Conservation (phyloP, 2,329 filamentous ascomycete genomes). For the Salinomyces thailandicus region DNA sequence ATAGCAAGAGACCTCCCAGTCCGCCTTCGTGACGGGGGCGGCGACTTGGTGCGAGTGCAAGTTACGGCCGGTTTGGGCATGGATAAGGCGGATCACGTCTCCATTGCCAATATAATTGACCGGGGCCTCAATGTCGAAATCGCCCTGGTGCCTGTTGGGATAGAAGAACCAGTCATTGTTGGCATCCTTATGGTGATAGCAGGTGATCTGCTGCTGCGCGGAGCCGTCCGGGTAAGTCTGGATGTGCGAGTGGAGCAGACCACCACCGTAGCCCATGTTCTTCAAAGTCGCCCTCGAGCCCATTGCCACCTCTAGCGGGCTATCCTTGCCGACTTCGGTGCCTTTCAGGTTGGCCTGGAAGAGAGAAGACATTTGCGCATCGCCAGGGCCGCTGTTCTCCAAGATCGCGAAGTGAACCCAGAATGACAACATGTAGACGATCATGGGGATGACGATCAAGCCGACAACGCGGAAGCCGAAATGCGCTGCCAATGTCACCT, state of each 20-base stretch:
- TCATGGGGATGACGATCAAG: conserved; percentile 75
- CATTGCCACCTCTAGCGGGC: conserved; percentile 79
- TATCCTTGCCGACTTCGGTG: conserved; percentile 88
- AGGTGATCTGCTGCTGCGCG: conserved; percentile 89
- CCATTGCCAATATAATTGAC: conserved; percentile 67
- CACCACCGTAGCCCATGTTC: conserved; percentile 98
- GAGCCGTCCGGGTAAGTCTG: conserved; percentile 95
- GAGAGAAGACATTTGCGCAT: conserved; percentile 99
- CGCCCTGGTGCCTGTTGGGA: conserved; percentile 68
- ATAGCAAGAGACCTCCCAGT: conserved; percentile 90
- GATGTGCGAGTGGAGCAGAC: conserved; percentile 89
- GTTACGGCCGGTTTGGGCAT: conserved; percentile 92
- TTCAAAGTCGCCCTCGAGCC: conserved; percentile 89
- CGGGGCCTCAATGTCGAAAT: conserved; percentile 60
- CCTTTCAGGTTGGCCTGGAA: conserved; percentile 96
- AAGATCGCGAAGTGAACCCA: conserved; percentile 89
- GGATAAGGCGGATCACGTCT: conserved; percentile 73
- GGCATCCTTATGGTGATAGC: conserved; percentile 98
- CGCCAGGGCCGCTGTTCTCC: conserved; percentile 85
- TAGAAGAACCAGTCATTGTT: conserved; percentile 99
- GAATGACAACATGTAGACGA: conserved; percentile 94
- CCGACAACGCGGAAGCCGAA: conserved; percentile 70
- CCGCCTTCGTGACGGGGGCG: conserved; percentile 78
- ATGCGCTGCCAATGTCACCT: conserved; percentile 68
- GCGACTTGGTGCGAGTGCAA: conserved; percentile 87